A percentile compares a stretch with the other conserved stretches of the same genome.
These are phyloP conservation scores for Penicillium maclennaniae DNA, from an alignment of 495 filamentous ascomycete genomes.

Conservation along the genomic window DNA sequence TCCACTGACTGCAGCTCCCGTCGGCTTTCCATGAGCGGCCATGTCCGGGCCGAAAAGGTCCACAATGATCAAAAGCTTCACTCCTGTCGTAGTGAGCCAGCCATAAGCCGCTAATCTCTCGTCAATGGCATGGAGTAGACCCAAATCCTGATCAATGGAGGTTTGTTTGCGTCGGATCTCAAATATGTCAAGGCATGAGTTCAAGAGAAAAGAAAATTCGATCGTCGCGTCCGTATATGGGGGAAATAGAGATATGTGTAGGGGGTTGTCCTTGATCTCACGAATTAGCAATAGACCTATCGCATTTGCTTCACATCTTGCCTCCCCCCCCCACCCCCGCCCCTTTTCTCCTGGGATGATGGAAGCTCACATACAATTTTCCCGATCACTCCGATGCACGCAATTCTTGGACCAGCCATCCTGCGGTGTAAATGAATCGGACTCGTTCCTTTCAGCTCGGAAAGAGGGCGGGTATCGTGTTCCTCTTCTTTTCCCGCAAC, in stretches of 20 bases:
- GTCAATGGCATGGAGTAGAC: conserved; percentile 86
- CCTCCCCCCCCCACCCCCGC: not conserved
- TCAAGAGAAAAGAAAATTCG: conserved; percentile 87
- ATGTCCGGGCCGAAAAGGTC: conserved; percentile 67
- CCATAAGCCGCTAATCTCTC: conserved; percentile 89
- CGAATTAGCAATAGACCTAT: not conserved
- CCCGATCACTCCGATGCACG: conserved; percentile 89
- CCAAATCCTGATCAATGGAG: conserved; percentile 75
- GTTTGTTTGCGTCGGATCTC: conserved; percentile 69
- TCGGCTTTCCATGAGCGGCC: conserved; percentile 20
- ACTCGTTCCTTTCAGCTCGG: no score
- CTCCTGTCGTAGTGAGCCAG: conserved; percentile 94
- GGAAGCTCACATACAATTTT: conserved; percentile 61
- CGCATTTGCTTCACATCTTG: not conserved
- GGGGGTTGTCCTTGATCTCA: conserved; percentile 77
- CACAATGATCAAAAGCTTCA: conserved; percentile 82
- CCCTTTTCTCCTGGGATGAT: no score
- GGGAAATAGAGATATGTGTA: conserved; percentile 88
- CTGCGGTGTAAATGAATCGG: not conserved
- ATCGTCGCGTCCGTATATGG: conserved; percentile 61
- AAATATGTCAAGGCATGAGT: conserved; percentile 89
- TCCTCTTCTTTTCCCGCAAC: not conserved
- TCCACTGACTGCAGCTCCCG: conserved; percentile 45
- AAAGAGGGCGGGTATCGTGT: not conserved
- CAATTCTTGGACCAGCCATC: conserved; percentile 54